Evolutionary conservation across 2,329 filamentous ascomycete genomes (phyloP).

Genomic region (Ceratocystis cacaofunesta): DNA sequence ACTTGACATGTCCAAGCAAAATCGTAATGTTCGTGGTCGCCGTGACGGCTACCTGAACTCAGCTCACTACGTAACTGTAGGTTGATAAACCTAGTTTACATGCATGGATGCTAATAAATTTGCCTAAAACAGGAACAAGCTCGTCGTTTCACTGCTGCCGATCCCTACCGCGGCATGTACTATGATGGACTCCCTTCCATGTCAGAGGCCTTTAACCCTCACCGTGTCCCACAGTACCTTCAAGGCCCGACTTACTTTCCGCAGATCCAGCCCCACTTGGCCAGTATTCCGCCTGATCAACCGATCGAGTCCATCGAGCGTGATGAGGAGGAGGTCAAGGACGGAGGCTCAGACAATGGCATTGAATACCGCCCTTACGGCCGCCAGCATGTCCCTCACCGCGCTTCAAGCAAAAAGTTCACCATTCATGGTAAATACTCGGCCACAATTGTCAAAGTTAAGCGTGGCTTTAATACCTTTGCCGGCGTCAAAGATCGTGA

Average conservation of each 20-base stretch:
- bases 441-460: conserved; percentile 13
- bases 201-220: neutral
- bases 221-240: neutral
- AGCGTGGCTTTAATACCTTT: conserved; percentile 11
- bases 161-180: conserved; percentile 16
- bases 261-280: neutral
- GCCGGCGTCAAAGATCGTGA: conserved; percentile 10
- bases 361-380: conserved; percentile 13
- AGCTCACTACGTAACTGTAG: conserved; percentile 10
- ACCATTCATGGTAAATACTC: conserved; percentile 11
- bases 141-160: conserved; percentile 8
- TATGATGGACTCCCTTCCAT: neutral
- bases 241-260: neutral
- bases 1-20: neutral
- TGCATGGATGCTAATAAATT: neutral
- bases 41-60: conserved; percentile 14
- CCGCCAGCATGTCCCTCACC: neutral
- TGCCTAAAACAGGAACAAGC: conserved; percentile 11
- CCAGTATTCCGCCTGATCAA: neutral
- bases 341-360: neutral
- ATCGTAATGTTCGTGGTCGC: conserved; percentile 1
- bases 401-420: conserved; percentile 1
- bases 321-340: neutral
- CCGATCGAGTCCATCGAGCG: neutral
- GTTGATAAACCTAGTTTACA: neutral